Conservation (phyloP, 2,329 filamentous ascomycete genomes). For the Aspergillus felis region DNA sequence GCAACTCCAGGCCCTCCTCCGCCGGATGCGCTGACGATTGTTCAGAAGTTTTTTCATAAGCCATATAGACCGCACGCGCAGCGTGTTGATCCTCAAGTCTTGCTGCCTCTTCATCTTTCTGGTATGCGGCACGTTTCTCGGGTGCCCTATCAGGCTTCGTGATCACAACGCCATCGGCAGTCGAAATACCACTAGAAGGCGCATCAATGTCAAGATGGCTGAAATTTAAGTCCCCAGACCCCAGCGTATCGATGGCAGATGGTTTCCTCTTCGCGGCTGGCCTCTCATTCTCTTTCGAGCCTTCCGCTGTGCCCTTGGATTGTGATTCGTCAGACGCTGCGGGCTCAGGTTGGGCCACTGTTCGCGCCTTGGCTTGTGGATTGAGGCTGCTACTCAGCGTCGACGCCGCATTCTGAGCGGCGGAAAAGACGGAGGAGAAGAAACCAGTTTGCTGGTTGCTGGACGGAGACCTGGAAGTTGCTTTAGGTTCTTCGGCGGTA, state of each 20-base stretch:
- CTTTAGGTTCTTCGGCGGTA: slow-evolving; percentile 61
- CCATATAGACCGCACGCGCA: slow-evolving; percentile 58
- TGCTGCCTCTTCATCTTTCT: slow-evolving; percentile 51
- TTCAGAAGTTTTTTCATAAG: slow-evolving; percentile 48
- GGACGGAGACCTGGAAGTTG: slow-evolving; percentile 52
- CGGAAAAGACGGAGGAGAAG: slow-evolving; percentile 90
- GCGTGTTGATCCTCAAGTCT: slow-evolving; percentile 57
- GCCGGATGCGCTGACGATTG: slow-evolving; percentile 38
- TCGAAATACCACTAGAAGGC: slow-evolving; percentile 32
- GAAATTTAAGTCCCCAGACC: slow-evolving; percentile 81
- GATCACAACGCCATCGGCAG: slow-evolving; percentile 36
- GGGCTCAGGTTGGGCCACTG: slow-evolving; percentile 25
- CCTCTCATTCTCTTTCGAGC: slow-evolving; percentile 20
- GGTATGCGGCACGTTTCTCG: slow-evolving; percentile 32
- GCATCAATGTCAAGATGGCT: slow-evolving; percentile 74
- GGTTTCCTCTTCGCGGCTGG: slow-evolving; percentile 56
- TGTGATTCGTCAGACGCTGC: slow-evolving; percentile 28
- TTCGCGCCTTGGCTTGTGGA: slow-evolving; percentile 47
- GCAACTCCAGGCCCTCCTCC: slow-evolving; percentile 31
- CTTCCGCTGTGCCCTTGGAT: slow-evolving; percentile 23
- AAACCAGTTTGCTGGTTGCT: slow-evolving; percentile 62
- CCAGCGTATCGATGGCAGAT: slow-evolving; percentile 81
- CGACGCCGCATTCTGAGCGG: slow-evolving; percentile 85
- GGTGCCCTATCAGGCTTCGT: slow-evolving; percentile 30
- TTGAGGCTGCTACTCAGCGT: slow-evolving; percentile 65